Evolutionary conservation across 305 asterid genomes (phyloP).

Genomic region (Salvia sclarea): DNA sequence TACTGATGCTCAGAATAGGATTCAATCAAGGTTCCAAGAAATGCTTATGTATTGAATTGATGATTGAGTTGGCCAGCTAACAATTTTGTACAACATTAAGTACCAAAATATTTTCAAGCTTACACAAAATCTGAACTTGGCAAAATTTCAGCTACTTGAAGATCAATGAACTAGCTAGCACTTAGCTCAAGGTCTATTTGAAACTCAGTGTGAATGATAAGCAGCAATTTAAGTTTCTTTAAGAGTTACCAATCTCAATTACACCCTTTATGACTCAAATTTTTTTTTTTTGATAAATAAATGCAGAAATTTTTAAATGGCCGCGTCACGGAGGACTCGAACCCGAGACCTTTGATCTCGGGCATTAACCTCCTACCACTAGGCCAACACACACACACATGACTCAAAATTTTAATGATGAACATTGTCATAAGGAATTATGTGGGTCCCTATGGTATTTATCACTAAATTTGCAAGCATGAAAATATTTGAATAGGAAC

Average conservation of each 20-base stretch:
- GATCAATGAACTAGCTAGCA: background rate
- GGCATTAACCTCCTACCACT: too few relatives aligned
- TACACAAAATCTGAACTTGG: background rate
- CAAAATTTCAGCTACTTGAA: background rate
- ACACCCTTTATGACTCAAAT: slow-evolving; percentile 2
- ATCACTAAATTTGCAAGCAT: background rate
- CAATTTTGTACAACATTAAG: background rate
- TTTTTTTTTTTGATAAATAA: too few relatives aligned
- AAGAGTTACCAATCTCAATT: background rate
- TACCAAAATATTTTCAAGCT: background rate
- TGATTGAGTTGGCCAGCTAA: background rate
- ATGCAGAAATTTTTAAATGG: too few relatives aligned
- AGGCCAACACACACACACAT: too few relatives aligned
- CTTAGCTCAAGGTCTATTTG: slow-evolving; percentile 8
- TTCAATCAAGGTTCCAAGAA: slow-evolving; percentile 6
- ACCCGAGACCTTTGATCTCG: too few relatives aligned
- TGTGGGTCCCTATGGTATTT: background rate
- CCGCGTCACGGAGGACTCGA: too few relatives aligned
- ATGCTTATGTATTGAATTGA: background rate
- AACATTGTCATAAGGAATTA: background rate
- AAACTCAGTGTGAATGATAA: slow-evolving; percentile 9
- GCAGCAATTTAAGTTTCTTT: slow-evolving; percentile 3
- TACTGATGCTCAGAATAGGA: background rate
- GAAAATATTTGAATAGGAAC: slow-evolving; percentile 16
- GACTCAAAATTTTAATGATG: background rate